Evolutionary conservation across 305 asterid genomes (phyloP).

Genomic region (Coffea humblotiana): DNA sequence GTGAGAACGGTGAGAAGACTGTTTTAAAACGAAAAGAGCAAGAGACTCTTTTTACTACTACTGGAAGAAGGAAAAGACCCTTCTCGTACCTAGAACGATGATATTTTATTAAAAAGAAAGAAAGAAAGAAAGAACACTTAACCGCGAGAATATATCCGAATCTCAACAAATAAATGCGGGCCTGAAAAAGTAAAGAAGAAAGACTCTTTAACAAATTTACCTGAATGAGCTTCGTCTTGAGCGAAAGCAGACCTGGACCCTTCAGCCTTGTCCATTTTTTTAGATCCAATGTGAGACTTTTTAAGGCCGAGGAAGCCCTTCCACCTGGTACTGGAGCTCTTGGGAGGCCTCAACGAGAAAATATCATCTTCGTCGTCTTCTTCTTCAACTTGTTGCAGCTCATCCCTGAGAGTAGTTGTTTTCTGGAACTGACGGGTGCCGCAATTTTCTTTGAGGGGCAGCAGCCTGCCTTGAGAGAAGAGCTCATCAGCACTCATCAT

Average conservation of each 20-base stretch:
- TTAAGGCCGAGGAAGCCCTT: slow-evolving; percentile 69
- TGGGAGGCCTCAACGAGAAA: slow-evolving; percentile 58
- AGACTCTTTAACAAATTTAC: slow-evolving; percentile 5
- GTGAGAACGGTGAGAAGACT: neutral
- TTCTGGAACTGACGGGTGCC: slow-evolving; percentile 2
- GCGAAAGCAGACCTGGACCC: slow-evolving; percentile 24
- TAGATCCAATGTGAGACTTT: slow-evolving; percentile 71
- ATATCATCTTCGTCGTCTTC: slow-evolving; percentile 21
- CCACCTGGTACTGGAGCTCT: slow-evolving; percentile 60
- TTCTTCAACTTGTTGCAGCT: slow-evolving; percentile 39
- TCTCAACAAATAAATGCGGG: neutral
- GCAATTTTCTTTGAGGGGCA: slow-evolving; percentile 56
- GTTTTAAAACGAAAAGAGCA: neutral
- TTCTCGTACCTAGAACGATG: too few relatives aligned
- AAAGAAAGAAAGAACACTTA: neutral
- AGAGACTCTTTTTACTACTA: too few relatives aligned
- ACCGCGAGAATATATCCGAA: neutral
- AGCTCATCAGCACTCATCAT: slow-evolving; percentile 89
- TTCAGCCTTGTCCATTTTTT: slow-evolving; percentile 44
- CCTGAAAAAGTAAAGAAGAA: too few relatives aligned
- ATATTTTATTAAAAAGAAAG: too few relatives aligned
- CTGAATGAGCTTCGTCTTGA: slow-evolving; percentile 35
- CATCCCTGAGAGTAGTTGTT: slow-evolving; percentile 66
- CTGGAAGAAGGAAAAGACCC: too few relatives aligned
- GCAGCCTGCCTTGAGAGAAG: slow-evolving; percentile 63